Evolutionary conservation across 495 filamentous ascomycete genomes (phyloP), one percentile per base, ranked within the genome.

Genomic region (Aspergillus saccharolyticus): DNA sequence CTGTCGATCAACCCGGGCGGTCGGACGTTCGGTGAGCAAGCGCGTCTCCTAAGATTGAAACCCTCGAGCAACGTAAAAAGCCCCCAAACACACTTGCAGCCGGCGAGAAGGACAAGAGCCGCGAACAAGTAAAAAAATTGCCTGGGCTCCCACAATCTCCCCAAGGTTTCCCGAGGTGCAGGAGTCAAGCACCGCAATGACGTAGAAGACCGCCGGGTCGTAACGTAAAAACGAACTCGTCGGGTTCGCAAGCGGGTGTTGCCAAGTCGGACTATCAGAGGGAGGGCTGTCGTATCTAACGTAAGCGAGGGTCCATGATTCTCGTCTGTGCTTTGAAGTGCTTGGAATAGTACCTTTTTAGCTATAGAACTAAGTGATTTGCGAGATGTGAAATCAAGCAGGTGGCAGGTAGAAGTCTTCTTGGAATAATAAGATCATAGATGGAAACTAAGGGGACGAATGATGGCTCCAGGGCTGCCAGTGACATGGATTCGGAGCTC

Each of bases 101-200:
- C 19, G 56, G 21, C 18, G 42, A 33, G 5, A 44, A 46, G 25
- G 28, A 20, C 20, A 18, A 33, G n/a, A n/a, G n/a, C n/a, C n/a
- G n/a, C n/a, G n/a, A n/a, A n/a, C n/a, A n/a, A n/a, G n/a, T n/a
- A n/a, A n/a, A n/a, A n/a, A n/a, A n/a, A n/a, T n/a, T n/a, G n/a
- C n/a, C n/a, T n/a, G n/a, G n/a, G 9, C 33, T 39, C 10, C 33
- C 33, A 39, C 33, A 25, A 18, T 42, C 39, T 52, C 20, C 44
- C 20, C 28, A 21, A 47, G 19, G 16, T 14, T 18, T 19, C 21
- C 18, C n/a, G 44, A 42, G 50, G 20, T 50, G 52, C 47, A 52
- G 46, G 30, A 54, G 39, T 42, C 6, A 30, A 54, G 53, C 44
- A 47, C 30, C 51, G 52, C 20, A 59, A 62, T 62, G 59, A 62